Conservation (phyloP, 345 rosid genomes). For the Eucalyptus marginata region DNA sequence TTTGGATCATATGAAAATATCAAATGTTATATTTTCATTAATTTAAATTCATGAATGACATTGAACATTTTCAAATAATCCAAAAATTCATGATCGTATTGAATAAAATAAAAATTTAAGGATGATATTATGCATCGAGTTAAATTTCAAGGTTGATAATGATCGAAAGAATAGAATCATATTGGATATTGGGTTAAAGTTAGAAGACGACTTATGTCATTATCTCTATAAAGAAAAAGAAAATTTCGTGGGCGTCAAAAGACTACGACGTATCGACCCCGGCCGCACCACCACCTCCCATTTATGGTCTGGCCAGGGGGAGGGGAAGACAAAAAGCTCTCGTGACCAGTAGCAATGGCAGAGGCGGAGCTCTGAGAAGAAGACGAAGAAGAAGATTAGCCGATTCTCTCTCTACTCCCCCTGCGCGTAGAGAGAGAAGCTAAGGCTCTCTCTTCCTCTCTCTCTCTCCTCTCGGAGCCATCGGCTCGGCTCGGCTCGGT, state of each 20-base stretch:
- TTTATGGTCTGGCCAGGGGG: neutral
- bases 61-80: rapidly evolving
- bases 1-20: rapidly evolving
- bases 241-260: neutral
- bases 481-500: neutral
- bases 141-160: rapidly evolving
- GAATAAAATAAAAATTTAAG: rapidly evolving
- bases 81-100: rapidly evolving
- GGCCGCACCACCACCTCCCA: neutral
- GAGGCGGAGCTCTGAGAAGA: neutral
- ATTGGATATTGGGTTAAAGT: too few species aligned
- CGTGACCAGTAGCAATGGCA: neutral
- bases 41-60: rapidly evolving
- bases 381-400: neutral
- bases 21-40: rapidly evolving
- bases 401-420: neutral
- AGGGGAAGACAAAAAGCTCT: neutral
- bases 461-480: too few species aligned
- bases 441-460: neutral
- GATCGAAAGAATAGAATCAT: rapidly evolving
- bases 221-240: too few species aligned
- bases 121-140: rapidly evolving
- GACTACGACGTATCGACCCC: neutral
- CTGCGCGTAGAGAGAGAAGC: neutral
- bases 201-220: too few species aligned